Conservation (phyloP, 257 asterid species). For the Solanum megistacrolobum region DNA sequence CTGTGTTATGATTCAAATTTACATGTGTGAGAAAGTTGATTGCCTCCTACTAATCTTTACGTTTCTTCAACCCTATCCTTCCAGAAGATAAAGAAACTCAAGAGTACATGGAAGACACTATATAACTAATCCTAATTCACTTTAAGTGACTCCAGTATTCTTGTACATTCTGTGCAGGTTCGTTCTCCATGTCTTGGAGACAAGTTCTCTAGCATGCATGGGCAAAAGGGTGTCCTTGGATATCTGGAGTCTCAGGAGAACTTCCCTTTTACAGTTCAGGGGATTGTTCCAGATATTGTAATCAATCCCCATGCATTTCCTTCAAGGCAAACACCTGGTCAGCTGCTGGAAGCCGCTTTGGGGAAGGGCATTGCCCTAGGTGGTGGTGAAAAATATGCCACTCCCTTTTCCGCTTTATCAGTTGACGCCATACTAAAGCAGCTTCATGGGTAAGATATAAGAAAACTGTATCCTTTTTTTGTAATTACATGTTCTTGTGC, state of each 20-base stretch:
- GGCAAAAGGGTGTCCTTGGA: conserved; percentile 96
- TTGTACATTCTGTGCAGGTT: conserved; percentile 37
- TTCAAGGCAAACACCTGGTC: conserved; percentile 94
- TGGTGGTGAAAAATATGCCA: conserved; percentile 62
- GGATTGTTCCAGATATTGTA: conserved; percentile 90
- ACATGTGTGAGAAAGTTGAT: neutral
- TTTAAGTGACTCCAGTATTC: neutral
- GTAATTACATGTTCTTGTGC: neutral
- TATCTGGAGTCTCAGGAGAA: conserved; percentile 86
- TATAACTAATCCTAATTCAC: neutral
- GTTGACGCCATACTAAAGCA: conserved; percentile 64
- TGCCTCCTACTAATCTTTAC: neutral
- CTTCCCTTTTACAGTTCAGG: conserved; percentile 76
- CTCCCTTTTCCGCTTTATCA: conserved; percentile 76
- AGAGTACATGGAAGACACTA: neutral
- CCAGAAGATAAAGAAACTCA: neutral
- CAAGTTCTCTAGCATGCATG: conserved; percentile 97
- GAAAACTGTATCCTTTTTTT: neutral
- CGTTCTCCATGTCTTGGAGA: conserved; percentile 94
- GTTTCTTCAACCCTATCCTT: neutral
- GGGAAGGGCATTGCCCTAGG: conserved; percentile 90
- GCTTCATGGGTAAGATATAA: conserved; percentile 59
- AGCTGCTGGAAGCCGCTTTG: conserved; percentile 83
- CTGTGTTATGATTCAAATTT: neutral
- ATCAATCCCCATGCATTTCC: conserved; percentile 98